A percentile compares a stretch with the other conserved stretches of the same genome.
These are phyloP conservation scores for Herpetospermum pedunculosum DNA, from an alignment of 306 rosid genomes.

Conservation along the genomic window DNA sequence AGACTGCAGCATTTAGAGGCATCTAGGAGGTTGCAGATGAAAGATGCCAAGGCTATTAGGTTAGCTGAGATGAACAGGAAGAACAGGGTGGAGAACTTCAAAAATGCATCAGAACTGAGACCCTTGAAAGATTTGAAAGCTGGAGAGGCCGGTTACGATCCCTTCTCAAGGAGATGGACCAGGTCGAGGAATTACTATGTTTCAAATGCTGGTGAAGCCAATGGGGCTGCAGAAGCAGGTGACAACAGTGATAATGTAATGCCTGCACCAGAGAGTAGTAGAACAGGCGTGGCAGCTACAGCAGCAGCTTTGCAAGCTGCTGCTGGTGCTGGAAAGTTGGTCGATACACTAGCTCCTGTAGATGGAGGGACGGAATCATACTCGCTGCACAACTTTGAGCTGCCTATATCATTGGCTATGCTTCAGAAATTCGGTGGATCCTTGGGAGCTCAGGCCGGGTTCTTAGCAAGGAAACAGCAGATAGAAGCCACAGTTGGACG, in stretches of 20 bases:
- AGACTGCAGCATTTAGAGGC: constrained; percentile 67
- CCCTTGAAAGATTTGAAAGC: constrained; percentile 46
- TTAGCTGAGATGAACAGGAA: constrained; percentile 93
- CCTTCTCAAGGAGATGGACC: constrained; percentile 99
- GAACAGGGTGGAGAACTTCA: constrained; percentile 90
- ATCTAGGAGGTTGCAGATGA: constrained; percentile 33
- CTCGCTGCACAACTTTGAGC: constrained; percentile 65
- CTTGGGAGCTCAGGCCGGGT: constrained; percentile 63
- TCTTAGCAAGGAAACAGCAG: constrained; percentile 61
- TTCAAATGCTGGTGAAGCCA: constrained; percentile 40
- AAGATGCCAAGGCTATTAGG: constrained; percentile 70
- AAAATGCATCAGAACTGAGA: constrained; percentile 75
- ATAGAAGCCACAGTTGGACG: constrained; percentile 69
- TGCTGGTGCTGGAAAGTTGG: constrained; percentile 84
- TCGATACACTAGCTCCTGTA: constrained; percentile 78
- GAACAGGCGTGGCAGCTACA: constrained; percentile 49
- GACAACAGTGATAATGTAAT: constrained; percentile 14
- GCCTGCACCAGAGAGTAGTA: constrained; percentile 21
- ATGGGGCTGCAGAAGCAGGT: constrained; percentile 28
- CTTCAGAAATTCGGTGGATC: constrained; percentile 83
- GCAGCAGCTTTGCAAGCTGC: constrained; percentile 86
- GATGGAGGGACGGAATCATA: constrained; percentile 75
- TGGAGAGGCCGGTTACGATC: constrained; percentile 97
- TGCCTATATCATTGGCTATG: constrained; percentile 68
- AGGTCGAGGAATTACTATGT: constrained; percentile 84